phyloP scores from a whole-genome alignment of 2,329 filamentous ascomycete species.

The Xylariaceae sp. region DNA sequence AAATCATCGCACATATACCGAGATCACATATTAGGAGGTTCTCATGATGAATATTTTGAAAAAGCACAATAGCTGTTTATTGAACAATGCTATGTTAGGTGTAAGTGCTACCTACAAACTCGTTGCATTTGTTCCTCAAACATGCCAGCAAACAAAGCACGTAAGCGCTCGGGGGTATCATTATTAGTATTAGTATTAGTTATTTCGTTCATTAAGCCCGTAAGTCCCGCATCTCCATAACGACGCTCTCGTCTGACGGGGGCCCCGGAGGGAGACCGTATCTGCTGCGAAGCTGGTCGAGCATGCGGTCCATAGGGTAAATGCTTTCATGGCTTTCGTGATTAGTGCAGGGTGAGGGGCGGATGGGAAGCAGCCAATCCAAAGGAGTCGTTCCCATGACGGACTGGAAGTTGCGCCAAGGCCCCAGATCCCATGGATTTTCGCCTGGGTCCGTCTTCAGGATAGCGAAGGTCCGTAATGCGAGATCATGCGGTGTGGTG shows the following conservation, averaged over 20 bases:
- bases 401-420: constrained; percentile 64
- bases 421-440: constrained; percentile 80
- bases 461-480: constrained; percentile 70
- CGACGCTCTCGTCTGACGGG: constrained; percentile 21
- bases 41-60: no score
- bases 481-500: constrained; percentile 39
- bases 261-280: constrained; percentile 31
- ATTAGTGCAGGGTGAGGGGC: constrained; percentile 65
- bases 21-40: no score
- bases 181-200: constrained; percentile 13
- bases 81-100: no score
- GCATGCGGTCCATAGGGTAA: constrained; percentile 60
- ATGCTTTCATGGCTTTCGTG: constrained; percentile 62
- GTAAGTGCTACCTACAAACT: no score
- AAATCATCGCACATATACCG: no score
- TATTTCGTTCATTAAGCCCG: constrained; percentile 13
- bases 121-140: no score
- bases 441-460: constrained; percentile 66
- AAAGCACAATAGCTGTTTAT: no score
- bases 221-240: constrained; percentile 32
- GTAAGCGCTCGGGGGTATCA: constrained; percentile 22
- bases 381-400: constrained; percentile 68
- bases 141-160: no score
- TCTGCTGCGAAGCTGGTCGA: constrained; percentile 50
- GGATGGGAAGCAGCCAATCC: constrained; percentile 79